phyloP scores from a whole-genome alignment of 495 filamentous ascomycete species.

The Penicillium dipodomyicola region DNA sequence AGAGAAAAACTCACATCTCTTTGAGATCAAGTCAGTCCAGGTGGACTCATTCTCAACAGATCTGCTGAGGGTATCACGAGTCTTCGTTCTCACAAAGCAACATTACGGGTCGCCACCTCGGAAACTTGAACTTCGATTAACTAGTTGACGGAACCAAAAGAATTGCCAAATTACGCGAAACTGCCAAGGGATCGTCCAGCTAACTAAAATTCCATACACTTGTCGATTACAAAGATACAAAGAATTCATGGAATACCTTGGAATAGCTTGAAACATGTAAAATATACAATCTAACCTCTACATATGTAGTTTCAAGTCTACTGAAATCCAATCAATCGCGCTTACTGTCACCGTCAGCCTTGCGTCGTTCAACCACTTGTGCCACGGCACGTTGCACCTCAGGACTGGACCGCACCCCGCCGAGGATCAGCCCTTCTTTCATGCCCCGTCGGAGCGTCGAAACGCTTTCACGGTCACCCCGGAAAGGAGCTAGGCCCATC shows the following conservation, averaged over 20 bases:
- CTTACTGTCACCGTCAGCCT: conserved; percentile 24
- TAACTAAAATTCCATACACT: background rate
- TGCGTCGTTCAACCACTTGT: conserved; percentile 56
- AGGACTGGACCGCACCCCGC: conserved; percentile 66
- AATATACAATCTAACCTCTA: conserved; percentile 1
- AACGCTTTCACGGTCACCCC: conserved; percentile 61
- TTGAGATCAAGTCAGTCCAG: background rate
- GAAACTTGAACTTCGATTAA: conserved; percentile 3
- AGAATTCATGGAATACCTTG: background rate
- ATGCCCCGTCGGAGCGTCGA: conserved; percentile 60
- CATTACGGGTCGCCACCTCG: background rate
- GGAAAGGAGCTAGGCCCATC: conserved; percentile 81
- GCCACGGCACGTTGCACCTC: conserved; percentile 75
- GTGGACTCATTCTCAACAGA: conserved; percentile 7
- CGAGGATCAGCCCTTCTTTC: conserved; percentile 74
- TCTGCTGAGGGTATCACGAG: conserved; percentile 7
- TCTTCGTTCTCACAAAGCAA: background rate
- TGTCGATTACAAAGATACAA: background rate
- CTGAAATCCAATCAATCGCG: conserved; percentile 14
- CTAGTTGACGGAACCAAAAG: conserved; percentile 4
- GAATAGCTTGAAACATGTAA: background rate
- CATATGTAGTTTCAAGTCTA: background rate
- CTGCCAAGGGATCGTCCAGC: conserved; percentile 6
- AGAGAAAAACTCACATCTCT: background rate
- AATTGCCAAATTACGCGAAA: conserved; percentile 7